These are phyloP conservation scores for Ceratocystis diversiconidia DNA, from an alignment of 2,329 filamentous ascomycete genomes.

Conservation along the genomic window DNA sequence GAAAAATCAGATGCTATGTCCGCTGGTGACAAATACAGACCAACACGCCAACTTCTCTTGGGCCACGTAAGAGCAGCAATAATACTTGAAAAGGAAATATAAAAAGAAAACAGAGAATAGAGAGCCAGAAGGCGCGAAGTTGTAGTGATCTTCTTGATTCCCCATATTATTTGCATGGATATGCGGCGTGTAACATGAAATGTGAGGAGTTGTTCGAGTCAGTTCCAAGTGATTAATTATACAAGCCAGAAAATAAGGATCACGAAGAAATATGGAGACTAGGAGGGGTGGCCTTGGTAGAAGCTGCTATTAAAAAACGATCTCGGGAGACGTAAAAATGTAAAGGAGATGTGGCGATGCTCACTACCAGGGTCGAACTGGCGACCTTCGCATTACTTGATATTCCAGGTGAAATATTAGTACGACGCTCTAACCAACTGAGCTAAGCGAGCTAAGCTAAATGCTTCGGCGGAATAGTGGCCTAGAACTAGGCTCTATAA, in stretches of 20 bases:
- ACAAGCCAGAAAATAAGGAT: background rate
- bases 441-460: slow-evolving; percentile 17
- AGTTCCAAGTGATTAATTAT: background rate
- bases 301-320: background rate
- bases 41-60: background rate
- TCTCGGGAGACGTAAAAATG: background rate
- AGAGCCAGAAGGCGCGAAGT: background rate
- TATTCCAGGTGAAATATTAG: slow-evolving; percentile 16
- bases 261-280: background rate
- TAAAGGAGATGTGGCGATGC: slow-evolving; percentile 6
- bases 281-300: background rate
- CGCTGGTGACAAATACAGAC: no score
- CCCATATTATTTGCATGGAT: background rate
- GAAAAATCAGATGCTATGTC: background rate
- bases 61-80: no score
- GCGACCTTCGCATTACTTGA: slow-evolving; percentile 17
- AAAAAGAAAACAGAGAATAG: no score
- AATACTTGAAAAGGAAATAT: background rate
- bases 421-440: slow-evolving; percentile 18
- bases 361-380: slow-evolving; percentile 18
- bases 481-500: no score
- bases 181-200: background rate
- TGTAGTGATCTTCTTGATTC: background rate
- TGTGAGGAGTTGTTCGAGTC: background rate
- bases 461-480: background rate